Percentiles rank a stretch among this genome's conserved stretches.
These are phyloP conservation scores for Eurotiales sp. DNA, from an alignment of 2,329 filamentous ascomycete genomes.

Conservation along the genomic window DNA sequence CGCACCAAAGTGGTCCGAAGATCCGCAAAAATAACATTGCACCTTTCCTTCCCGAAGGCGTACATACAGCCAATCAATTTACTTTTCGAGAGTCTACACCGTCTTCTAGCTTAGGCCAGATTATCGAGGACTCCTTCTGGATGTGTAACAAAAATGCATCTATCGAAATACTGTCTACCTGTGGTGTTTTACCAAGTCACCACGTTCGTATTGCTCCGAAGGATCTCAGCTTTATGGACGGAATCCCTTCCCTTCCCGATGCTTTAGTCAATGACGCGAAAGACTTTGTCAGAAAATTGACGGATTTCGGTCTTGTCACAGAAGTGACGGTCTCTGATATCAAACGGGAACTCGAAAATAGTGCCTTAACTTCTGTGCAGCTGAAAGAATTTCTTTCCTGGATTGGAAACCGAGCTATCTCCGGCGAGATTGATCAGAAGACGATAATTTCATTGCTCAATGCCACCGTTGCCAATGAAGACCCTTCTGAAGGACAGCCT, in stretches of 20 bases:
- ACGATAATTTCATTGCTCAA: constrained; percentile 69
- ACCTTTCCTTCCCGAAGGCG: constrained; percentile 69
- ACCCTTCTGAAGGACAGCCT: constrained; percentile 54
- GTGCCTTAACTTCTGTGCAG: constrained; percentile 74
- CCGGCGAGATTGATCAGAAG: constrained; percentile 66
- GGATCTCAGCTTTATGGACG: constrained; percentile 74
- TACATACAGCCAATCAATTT: constrained; percentile 83
- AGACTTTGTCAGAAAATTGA: constrained; percentile 75
- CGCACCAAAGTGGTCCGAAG: constrained; percentile 40
- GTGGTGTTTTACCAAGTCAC: constrained; percentile 79
- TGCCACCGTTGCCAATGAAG: constrained; percentile 60
- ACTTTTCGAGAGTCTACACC: constrained; percentile 88
- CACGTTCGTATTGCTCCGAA: constrained; percentile 72
- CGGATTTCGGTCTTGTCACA: constrained; percentile 80
- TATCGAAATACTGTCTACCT: constrained; percentile 84
- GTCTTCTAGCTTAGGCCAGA: constrained; percentile 73
- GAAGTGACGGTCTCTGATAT: constrained; percentile 86
- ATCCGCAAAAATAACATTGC: constrained; percentile 62
- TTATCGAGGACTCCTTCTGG: constrained; percentile 96
- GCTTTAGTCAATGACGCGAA: constrained; percentile 63
- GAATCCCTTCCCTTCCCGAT: constrained; percentile 80
- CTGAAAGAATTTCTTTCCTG: constrained; percentile 80
- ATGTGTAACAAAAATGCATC: constrained; percentile 76
- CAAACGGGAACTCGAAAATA: constrained; percentile 73
- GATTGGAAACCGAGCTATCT: constrained; percentile 68